Evolutionary conservation across 768 basidiomycete genomes (phyloP), one percentile per base, ranked within the genome.

Genomic region (Solioccasus polychromus): DNA sequence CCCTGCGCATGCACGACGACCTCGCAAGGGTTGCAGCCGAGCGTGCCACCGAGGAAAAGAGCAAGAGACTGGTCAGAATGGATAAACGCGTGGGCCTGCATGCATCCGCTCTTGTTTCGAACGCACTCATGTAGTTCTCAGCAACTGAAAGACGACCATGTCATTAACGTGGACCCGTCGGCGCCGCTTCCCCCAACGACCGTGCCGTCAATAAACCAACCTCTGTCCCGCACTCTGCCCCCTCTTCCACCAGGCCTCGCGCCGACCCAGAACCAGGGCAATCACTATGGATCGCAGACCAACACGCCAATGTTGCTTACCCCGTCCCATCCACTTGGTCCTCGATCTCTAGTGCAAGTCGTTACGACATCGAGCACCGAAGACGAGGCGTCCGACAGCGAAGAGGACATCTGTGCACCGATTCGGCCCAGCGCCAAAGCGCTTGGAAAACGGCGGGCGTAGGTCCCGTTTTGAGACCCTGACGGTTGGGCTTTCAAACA

Each of bases 401-500:
- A 73, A 12, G 68, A 64, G 4, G 59, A 70, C 5, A 42, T 58
- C 12, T 49, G 44, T 39, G 63, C 69, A 12, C 78, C 76, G n/a
- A 57, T 73, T 9, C 74, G 75, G 52, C 92, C 88, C 1, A 92
- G 89, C 61, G 85, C 79, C 28, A 96, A 94, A 63, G 91, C 92
- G 3, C 75, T 93, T 2, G 92, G 92, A 15, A 96, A 95, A 70
- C 76, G 88, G 54, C 77, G 72, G 55, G 78, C 14, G 65, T 82
- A 8, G 78, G n/a, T n/a, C n/a, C n/a, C n/a, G n/a, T n/a, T n/a
- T n/a, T n/a, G 80, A 39, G 71, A 71, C 8, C 48, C 64, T 20
- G 78, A 78, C 28, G 68, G 78, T 78, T n/a, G n/a, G n/a, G n/a
- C n/a, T n/a, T n/a, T n/a, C n/a, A n/a, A n/a, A n/a, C n/a, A n/a